Percentiles rank a stretch among this genome's conserved stretches.
phyloP scores from a whole-genome alignment of 1,139 yeast genomes.

The Debaryomyces coudertii region DNA sequence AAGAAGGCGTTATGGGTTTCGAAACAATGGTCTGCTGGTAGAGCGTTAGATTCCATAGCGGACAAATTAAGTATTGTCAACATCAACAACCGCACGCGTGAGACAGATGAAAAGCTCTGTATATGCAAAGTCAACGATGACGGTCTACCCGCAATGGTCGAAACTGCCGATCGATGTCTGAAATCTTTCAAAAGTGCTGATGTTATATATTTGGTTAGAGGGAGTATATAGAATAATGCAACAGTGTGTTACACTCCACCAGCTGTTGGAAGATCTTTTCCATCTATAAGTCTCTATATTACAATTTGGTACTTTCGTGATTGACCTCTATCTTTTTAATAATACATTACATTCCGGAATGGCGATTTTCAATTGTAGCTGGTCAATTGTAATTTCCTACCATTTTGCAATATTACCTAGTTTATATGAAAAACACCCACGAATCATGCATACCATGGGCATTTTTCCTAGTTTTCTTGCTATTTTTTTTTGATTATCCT shows the following conservation, averaged over 20 bases:
- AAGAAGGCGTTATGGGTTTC: constrained; percentile 54
- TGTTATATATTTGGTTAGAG: constrained; percentile 59
- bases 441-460: no score
- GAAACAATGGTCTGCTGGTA: constrained; percentile 74
- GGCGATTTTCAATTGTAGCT: no score
- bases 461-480: no score
- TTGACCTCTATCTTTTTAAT: no score
- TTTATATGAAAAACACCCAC: no score
- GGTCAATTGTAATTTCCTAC: no score
- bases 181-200: constrained; percentile 53
- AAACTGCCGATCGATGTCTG: constrained; percentile 45
- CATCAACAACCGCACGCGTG: constrained; percentile 54
- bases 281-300: no score
- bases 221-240: constrained; percentile 27
- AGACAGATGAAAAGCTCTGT: constrained; percentile 44
- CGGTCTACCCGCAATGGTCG: constrained; percentile 31
- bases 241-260: not conserved
- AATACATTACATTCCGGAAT: no score
- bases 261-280: not conserved
- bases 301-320: no score
- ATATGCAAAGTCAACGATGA: constrained; percentile 42
- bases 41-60: constrained; percentile 72
- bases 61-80: constrained; percentile 56
- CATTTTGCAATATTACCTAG: no score
- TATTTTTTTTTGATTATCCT: no score